Percentiles rank a stretch among this genome's conserved stretches.
Evolutionary conservation across 176 grass and related monocot genomes (phyloP).

Genomic region (Oryza officinalis): DNA sequence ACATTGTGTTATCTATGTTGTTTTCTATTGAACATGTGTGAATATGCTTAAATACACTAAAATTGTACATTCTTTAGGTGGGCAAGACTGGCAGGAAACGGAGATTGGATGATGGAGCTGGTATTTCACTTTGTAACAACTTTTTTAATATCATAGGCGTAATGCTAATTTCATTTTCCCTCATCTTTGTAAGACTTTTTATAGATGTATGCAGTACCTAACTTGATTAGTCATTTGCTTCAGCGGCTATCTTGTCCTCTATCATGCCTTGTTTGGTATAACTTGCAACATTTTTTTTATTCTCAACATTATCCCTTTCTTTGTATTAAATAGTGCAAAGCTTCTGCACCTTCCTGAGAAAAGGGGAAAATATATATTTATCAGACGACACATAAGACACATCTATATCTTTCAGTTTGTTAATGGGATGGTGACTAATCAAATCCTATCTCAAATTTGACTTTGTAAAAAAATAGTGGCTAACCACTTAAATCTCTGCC

Average conservation of each 20-base stretch:
- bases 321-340: not conserved
- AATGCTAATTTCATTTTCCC: constrained; percentile 4
- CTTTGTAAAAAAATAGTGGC: constrained; percentile 15
- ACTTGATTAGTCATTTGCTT: constrained; percentile 24
- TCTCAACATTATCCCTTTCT: not conserved
- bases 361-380: too few species aligned
- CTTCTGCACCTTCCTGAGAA: too few species aligned
- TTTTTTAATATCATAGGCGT: not conserved
- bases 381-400: not conserved
- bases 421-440: not conserved
- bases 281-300: constrained; percentile 3
- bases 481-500: constrained; percentile 45
- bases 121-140: constrained; percentile 40
- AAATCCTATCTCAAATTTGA: constrained; percentile 29
- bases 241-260: not conserved
- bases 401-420: not conserved
- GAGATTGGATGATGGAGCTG: constrained; percentile 48
- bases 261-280: constrained; percentile 3
- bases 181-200: not conserved
- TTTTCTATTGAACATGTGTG: not conserved
- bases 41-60: constrained; percentile 19
- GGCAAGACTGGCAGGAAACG: constrained; percentile 45
- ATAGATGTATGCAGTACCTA: not conserved
- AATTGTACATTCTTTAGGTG: constrained; percentile 44
- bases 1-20: not conserved